These are phyloP conservation scores for Cercospora beticola DNA, from an alignment of 2,329 filamentous ascomycete species.

Conservation along the genomic window DNA sequence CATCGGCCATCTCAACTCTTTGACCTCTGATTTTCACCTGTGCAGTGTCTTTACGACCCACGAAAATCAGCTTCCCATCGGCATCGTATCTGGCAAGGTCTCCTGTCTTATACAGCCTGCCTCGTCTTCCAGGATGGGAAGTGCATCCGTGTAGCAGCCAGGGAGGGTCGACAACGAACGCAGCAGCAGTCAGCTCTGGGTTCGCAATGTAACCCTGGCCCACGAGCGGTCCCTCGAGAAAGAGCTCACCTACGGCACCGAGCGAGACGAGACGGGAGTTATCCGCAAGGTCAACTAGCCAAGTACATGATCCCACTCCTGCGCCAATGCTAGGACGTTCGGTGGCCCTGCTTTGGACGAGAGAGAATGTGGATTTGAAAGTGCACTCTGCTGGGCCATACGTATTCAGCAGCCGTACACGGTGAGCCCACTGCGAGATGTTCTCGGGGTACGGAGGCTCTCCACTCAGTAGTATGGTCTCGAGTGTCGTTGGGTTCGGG, in stretches of 20 bases:
- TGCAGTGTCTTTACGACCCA: conserved; percentile 58
- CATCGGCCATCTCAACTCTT: conserved; percentile 60
- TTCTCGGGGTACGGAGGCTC: conserved; percentile 44
- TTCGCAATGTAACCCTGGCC: conserved; percentile 46
- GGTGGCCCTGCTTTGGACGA: neutral
- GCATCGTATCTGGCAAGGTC: conserved; percentile 57
- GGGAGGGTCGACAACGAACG: conserved; percentile 37
- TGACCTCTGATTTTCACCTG: conserved; percentile 68
- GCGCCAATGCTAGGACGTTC: conserved; percentile 17
- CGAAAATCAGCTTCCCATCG: conserved; percentile 56
- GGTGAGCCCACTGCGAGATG: conserved; percentile 41
- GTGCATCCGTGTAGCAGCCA: conserved; percentile 26
- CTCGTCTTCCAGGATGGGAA: conserved; percentile 39
- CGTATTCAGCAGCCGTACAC: conserved; percentile 43
- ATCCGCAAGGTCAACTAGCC: conserved; percentile 37
- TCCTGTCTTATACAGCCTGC: conserved; percentile 60
- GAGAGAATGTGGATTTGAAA: conserved; percentile 16
- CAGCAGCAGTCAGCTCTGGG: conserved; percentile 32
- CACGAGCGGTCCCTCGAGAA: conserved; percentile 49
- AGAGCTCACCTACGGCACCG: conserved; percentile 50
- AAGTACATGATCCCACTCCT: conserved; percentile 26
- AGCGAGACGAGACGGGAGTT: conserved; percentile 39
- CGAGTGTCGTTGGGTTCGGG: conserved; percentile 23
- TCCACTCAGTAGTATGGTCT: conserved; percentile 31
- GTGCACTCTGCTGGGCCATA: conserved; percentile 47